Conservation (phyloP, 2,329 filamentous ascomycete genomes). For the Chaetomium sp. region DNA sequence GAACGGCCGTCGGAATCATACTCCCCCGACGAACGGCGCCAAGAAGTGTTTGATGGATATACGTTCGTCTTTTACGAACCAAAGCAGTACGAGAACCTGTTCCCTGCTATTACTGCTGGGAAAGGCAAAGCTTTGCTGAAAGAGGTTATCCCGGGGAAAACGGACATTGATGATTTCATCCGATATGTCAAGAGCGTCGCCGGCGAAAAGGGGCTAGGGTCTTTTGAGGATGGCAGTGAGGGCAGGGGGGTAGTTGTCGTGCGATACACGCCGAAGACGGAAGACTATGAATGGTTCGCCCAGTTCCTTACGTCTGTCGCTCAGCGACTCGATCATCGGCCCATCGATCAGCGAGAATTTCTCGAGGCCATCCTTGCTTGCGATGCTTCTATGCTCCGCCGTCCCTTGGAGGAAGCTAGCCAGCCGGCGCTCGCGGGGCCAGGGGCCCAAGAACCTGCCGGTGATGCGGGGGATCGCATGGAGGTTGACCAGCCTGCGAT, state of each 20-base stretch:
- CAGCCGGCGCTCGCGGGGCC: constrained; percentile 33
- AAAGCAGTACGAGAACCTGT: constrained; percentile 73
- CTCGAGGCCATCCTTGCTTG: constrained; percentile 84
- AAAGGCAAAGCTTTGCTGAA: constrained; percentile 78
- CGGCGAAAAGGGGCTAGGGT: constrained; percentile 70
- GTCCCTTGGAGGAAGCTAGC: constrained; percentile 61
- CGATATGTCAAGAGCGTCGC: constrained; percentile 73
- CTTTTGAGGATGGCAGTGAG: constrained; percentile 63
- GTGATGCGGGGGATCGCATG: constrained; percentile 29
- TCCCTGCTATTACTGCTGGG: constrained; percentile 74
- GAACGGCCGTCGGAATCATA: constrained; percentile 70
- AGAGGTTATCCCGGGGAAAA: constrained; percentile 62
- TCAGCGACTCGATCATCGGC: constrained; percentile 72
- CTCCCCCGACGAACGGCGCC: constrained; percentile 65
- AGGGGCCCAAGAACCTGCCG: constrained; percentile 2
- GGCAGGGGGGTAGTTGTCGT: constrained; percentile 78
- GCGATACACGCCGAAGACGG: constrained; percentile 64
- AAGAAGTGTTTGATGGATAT: constrained; percentile 79
- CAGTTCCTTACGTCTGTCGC: constrained; percentile 71
- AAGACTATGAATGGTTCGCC: constrained; percentile 65
- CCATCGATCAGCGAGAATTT: constrained; percentile 88
- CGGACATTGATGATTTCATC: constrained; percentile 73
- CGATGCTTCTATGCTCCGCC: constrained; percentile 71
- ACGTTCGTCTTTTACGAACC: constrained; percentile 85
- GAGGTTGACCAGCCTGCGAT: constrained; percentile 34